Base-by-base conservation (phyloP, 177 flowering plant species). In the Tripterygium wilfordii region DNA sequence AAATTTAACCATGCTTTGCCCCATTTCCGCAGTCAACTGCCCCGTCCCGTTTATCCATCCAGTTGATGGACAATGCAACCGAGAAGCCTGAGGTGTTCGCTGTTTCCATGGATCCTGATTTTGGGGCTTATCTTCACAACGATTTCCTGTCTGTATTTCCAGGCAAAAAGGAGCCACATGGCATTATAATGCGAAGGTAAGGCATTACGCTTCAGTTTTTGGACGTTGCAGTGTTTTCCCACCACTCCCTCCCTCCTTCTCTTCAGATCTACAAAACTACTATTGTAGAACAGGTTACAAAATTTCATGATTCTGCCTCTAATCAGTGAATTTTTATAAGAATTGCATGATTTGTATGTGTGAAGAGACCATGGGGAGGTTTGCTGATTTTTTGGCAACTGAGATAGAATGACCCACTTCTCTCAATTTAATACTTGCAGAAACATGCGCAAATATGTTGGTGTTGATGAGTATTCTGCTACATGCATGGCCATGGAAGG, bases 11-110 rank as follows among this genome's bases (percentile, higher is more conserved):
- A n/a, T 14, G 3, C 1, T 48, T 50, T 9, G 2, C 1, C 13
- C 40, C 21, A 7, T 19, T 33, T 25, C 49, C 48, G 56, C 87
- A 84, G 92, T 67, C 75, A 49, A 71, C 77, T 18, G 42, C 48
- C 16, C 81, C 90, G 31, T 57, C 69, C 19, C 74, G 68, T 21
- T 59, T 89, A 66, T 75, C 86, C 35, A 79, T 89, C 37, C 94
- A 89, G 72, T 60, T 87, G 48, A 79, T 87, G 94, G 94, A 85
- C 49, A 64, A 68, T 60, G 78, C 71, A 49, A 56, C 56, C 53
- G 91, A 90, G 36, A 90, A 90, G 57, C 82, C 84, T 36, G 97
- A 90, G 54, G 77, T 71, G 5, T 55, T 72, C 66, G 85, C 91
- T 2, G 82, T 81, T 52, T 65, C 81, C 14, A 61, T 90, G 71